Evolutionary conservation across 2,329 filamentous ascomycete genomes (phyloP), one percentile per base, ranked within the genome.

Genomic region (Colletotrichum incanum): DNA sequence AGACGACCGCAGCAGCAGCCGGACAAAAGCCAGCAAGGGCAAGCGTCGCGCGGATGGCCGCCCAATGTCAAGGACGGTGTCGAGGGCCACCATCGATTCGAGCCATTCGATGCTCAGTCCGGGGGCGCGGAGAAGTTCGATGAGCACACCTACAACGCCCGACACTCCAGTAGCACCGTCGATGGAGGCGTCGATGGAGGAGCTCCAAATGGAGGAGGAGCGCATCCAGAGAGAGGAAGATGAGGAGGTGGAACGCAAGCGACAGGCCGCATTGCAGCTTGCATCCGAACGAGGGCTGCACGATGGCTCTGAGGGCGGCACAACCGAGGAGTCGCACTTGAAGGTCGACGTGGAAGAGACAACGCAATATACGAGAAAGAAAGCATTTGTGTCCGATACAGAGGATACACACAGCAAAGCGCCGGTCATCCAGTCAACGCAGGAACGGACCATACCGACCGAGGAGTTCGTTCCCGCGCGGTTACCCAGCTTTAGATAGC

Each of bases 1-100:
- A n/a, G 94, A 96, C 68, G 93, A 94, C 77, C 88, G 89, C 56
- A 92, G 92, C 75, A 95, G 93, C 77, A 80, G 79, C 39, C 79
- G 73, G 61, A 79, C 78, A n/a, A 90, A 88, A 56, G 89, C 87
- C 73, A 91, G 87, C 75, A 91, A 91, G 74, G 89, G 89, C 0
- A 91, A 91, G 77, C 82, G 85, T 54, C 86, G 84, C 37, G 84
- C 81, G 12, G 77, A 76, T 64, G 76, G 82, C 73, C 67, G 76
- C 68, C 23, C 74, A 59, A 77, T 84, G 41, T 86, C 87, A 9
- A 84, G 89, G 67, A 90, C 88, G 12, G 83, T 88, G 0, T 91
- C 90, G n/a, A 83, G 88, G 68, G 89, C 87, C n/a, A 90, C 88
- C 2, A 80, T 90, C n/a, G 82, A 83, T 9, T 89, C 88, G 4